Evolutionary conservation across 768 basidiomycete species (phyloP).

Genomic region (Tylopilus felleus): DNA sequence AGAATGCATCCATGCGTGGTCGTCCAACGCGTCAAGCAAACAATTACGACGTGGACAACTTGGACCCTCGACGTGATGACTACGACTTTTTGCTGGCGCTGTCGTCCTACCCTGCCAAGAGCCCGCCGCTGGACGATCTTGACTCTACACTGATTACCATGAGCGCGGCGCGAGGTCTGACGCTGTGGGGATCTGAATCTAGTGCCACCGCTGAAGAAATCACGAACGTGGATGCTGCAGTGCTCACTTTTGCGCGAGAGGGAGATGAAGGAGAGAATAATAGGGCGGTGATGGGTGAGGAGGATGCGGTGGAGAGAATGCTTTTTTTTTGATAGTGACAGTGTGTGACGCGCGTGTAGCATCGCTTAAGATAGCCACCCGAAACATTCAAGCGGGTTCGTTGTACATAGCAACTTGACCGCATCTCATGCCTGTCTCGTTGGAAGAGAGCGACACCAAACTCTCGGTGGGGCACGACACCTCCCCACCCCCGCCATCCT

Average conservation of each 20-base stretch:
- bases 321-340: neutral
- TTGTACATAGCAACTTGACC: conserved; percentile 6
- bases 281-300: conserved; percentile 12
- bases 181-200: conserved; percentile 40
- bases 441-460: conserved; percentile 36
- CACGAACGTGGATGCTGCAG: neutral
- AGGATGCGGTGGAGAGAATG: conserved; percentile 24
- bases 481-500: conserved; percentile 51
- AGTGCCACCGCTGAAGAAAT: neutral
- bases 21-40: conserved; percentile 21
- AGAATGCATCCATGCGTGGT: conserved; percentile 41
- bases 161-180: conserved; percentile 46
- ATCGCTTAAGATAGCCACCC: conserved; percentile 18
- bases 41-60: conserved; percentile 9
- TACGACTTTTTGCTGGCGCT: conserved; percentile 51
- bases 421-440: conserved; percentile 47
- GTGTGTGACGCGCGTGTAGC: conserved; percentile 11
- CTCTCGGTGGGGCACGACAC: too few species aligned
- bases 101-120: conserved; percentile 40
- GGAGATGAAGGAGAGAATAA: neutral
- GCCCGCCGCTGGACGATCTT: conserved; percentile 44
- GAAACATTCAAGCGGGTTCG: conserved; percentile 10
- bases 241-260: neutral
- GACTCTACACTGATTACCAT: conserved; percentile 46
- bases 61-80: conserved; percentile 35